Evolutionary conservation across 2,329 filamentous ascomycete species (phyloP).

Genomic region (Aschersonia sp.): DNA sequence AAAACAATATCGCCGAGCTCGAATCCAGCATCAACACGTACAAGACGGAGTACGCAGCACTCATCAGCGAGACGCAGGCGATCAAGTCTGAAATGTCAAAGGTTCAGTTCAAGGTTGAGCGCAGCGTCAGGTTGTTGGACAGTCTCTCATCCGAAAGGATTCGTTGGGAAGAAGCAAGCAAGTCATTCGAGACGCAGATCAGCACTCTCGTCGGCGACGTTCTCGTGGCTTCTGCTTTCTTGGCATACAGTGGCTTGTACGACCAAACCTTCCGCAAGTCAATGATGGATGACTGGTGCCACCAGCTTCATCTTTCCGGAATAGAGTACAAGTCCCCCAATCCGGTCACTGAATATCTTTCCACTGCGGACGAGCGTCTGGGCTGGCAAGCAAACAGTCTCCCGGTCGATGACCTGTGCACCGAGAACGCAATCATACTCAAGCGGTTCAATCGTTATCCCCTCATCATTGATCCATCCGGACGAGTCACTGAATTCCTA

Average conservation of each 20-base stretch:
- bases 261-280: slow-evolving; percentile 96
- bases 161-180: slow-evolving; percentile 95
- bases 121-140: slow-evolving; percentile 85
- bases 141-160: slow-evolving; percentile 86
- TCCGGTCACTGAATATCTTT: slow-evolving; percentile 89
- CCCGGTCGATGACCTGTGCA: slow-evolving; percentile 93
- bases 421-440: slow-evolving; percentile 93
- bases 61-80: slow-evolving; percentile 92
- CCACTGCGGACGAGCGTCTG: slow-evolving; percentile 86
- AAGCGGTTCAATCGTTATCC: slow-evolving; percentile 98
- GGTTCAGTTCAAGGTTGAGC: slow-evolving; percentile 95
- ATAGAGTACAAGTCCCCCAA: slow-evolving; percentile 89
- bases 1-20: slow-evolving; percentile 69
- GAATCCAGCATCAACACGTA: slow-evolving; percentile 88
- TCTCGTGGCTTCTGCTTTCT: slow-evolving; percentile 87
- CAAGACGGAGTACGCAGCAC: slow-evolving; percentile 87
- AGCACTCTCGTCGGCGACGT: slow-evolving; percentile 93
- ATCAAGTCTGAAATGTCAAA: slow-evolving; percentile 96
- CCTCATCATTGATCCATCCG: slow-evolving; percentile 94
- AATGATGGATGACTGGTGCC: slow-evolving; percentile 95
- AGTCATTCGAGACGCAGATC: slow-evolving; percentile 95
- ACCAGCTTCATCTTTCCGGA: slow-evolving; percentile 85
- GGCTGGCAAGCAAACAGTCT: slow-evolving; percentile 90
- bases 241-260: slow-evolving; percentile 92
- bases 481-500: slow-evolving; percentile 85